These are phyloP conservation scores for Cairneyella variabilis DNA, from an alignment of 495 filamentous ascomycete species.

Conservation along the genomic window DNA sequence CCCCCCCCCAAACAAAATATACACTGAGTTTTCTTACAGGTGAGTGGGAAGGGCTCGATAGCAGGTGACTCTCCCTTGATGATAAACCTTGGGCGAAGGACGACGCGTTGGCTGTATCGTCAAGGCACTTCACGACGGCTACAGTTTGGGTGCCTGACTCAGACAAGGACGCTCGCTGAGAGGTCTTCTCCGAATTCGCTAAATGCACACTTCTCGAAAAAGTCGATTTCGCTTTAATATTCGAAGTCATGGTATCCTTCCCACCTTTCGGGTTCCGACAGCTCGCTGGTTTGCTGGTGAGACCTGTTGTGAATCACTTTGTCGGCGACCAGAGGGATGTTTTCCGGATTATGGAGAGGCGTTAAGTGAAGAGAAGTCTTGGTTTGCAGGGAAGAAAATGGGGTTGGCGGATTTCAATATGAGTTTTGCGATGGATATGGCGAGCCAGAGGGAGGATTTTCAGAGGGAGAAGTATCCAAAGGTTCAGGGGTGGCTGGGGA, in stretches of 20 bases:
- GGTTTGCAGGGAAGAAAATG: not conserved
- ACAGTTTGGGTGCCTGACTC: not conserved
- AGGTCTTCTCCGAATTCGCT: not conserved
- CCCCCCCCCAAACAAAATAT: no score
- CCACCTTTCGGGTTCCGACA: not conserved
- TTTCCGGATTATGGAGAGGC: not conserved
- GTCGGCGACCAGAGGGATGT: not conserved
- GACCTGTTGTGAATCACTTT: not conserved
- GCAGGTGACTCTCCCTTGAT: no score
- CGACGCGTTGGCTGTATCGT: constrained; percentile 30
- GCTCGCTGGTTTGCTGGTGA: not conserved
- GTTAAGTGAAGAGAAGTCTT: not conserved
- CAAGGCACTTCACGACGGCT: not conserved
- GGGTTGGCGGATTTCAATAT: not conserved
- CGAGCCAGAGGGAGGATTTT: not conserved
- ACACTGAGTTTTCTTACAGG: no score
- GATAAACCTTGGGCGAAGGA: no score
- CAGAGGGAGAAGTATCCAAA: not conserved
- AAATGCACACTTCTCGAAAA: not conserved
- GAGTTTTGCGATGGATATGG: not conserved
- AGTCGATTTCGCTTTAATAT: not conserved
- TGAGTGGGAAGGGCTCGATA: no score
- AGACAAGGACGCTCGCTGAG: not conserved
- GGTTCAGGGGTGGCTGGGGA: not conserved
- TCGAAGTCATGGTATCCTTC: not conserved